Conservation (phyloP, 805 yeast species). For the Hanseniaspora lindneri region DNA sequence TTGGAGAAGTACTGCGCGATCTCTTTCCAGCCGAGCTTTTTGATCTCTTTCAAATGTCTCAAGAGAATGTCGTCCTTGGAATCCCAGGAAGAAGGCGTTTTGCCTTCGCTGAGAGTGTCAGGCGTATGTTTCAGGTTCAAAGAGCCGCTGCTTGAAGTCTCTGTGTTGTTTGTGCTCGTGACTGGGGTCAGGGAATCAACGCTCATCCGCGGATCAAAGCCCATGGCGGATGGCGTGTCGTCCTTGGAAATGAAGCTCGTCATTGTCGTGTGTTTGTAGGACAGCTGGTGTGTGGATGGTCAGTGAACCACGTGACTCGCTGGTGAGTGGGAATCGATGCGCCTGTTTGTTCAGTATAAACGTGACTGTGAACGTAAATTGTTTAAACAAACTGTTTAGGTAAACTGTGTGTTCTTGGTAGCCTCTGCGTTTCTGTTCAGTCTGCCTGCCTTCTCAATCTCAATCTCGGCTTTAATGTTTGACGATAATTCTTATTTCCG, state of each 20-base stretch:
- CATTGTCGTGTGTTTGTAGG: not conserved
- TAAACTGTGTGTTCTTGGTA: too few species aligned
- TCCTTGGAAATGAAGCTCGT: not conserved
- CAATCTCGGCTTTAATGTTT: too few species aligned
- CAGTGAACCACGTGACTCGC: too few species aligned
- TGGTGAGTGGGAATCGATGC: too few species aligned
- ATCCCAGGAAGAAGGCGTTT: conserved; percentile 58
- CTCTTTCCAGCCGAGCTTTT: conserved; percentile 81
- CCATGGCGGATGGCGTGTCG: not conserved
- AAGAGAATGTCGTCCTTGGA: conserved; percentile 61
- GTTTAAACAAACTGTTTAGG: too few species aligned
- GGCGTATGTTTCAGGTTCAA: not conserved
- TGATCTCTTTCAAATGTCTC: conserved; percentile 68
- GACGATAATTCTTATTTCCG: too few species aligned
- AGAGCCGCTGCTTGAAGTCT: not conserved
- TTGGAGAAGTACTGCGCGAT: conserved; percentile 66
- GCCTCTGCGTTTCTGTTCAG: too few species aligned
- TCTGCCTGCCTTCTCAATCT: too few species aligned
- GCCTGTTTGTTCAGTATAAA: too few species aligned
- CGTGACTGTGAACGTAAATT: too few species aligned
- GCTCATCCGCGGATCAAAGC: not conserved
- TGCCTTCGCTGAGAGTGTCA: conserved; percentile 14
- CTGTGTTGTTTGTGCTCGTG: not conserved
- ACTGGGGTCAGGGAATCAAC: not conserved
- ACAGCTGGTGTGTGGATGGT: too few species aligned